phyloP scores from a whole-genome alignment of 805 yeast genomes.

The Pichia eremophila region DNA sequence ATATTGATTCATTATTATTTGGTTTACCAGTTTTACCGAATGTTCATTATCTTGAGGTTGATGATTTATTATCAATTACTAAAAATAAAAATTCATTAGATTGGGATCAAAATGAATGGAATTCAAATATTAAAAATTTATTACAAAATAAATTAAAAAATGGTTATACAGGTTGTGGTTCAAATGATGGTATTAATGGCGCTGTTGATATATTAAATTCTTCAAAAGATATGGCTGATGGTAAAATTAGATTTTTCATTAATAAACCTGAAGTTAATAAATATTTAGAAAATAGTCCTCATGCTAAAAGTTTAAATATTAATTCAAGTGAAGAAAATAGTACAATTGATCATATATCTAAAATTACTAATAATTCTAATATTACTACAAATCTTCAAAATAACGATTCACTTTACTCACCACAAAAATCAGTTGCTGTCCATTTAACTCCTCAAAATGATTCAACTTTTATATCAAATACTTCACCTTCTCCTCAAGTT shows the following conservation, averaged over 20 bases:
- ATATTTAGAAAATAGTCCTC: constrained; percentile 9
- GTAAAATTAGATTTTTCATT: constrained; percentile 15
- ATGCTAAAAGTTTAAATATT: not conserved
- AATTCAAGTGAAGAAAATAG: constrained; percentile 1
- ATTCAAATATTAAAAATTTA: constrained; percentile 42
- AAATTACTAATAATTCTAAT: no score
- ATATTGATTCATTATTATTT: constrained; percentile 58
- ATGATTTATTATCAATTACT: constrained; percentile 43
- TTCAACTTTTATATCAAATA: not conserved
- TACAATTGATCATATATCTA: no score
- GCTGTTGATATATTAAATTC: constrained; percentile 30
- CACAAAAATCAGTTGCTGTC: not conserved
- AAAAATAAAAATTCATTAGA: constrained; percentile 22
- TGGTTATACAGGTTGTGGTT: constrained; percentile 78
- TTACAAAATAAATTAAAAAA: constrained; percentile 41
- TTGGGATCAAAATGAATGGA: constrained; percentile 61
- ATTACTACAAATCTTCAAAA: not conserved
- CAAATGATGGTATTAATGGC: constrained; percentile 50
- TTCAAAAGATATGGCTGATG: constrained; percentile 19
- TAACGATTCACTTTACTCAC: constrained; percentile 3
- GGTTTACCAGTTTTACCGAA: constrained; percentile 78
- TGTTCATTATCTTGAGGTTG: constrained; percentile 59
- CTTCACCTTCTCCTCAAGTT: constrained; percentile 20
- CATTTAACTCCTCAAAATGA: not conserved
- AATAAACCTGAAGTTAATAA: constrained; percentile 7